Conservation (phyloP, 192 early-diverging fungal genomes). For the Backusella tarrabulga region DNA sequence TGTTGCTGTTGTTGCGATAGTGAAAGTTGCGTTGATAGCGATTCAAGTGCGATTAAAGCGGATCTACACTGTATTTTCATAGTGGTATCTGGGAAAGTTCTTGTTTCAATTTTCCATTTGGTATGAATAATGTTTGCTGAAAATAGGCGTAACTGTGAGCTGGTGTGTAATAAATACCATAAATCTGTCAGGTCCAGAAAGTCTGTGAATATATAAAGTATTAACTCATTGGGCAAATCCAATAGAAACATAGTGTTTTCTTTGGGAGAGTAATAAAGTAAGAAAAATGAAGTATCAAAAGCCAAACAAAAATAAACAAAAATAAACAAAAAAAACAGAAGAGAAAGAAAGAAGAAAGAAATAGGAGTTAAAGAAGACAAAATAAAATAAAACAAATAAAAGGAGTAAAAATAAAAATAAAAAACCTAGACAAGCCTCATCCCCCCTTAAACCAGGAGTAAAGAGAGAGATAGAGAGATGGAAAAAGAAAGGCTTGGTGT, state of each 20-base stretch:
- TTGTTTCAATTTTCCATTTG: slow-evolving; percentile 32
- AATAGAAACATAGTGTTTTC: background rate
- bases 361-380: background rate
- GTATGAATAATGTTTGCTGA: slow-evolving; percentile 25
- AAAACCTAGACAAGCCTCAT: background rate
- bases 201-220: slow-evolving; percentile 31
- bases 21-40: slow-evolving; percentile 20
- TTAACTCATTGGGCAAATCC: slow-evolving; percentile 31
- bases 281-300: background rate
- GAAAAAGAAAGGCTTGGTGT: background rate
- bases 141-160: slow-evolving; percentile 18
- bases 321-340: background rate
- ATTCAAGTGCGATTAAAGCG: slow-evolving; percentile 30
- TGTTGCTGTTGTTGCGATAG: slow-evolving; percentile 4
- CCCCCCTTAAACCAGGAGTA: slow-evolving; percentile 4
- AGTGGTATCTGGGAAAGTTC: slow-evolving; percentile 10
- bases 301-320: background rate
- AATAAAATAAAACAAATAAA: slow-evolving; percentile 10
- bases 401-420: background rate
- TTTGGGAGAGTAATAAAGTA: background rate
- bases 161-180: slow-evolving; percentile 33
- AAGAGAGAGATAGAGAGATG: background rate
- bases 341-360: background rate
- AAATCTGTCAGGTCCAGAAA: slow-evolving; percentile 33
- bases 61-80: slow-evolving; percentile 37